Conservation (phyloP, 192 early-diverging fungal genomes). For the Entophlyctis luteolus region DNA sequence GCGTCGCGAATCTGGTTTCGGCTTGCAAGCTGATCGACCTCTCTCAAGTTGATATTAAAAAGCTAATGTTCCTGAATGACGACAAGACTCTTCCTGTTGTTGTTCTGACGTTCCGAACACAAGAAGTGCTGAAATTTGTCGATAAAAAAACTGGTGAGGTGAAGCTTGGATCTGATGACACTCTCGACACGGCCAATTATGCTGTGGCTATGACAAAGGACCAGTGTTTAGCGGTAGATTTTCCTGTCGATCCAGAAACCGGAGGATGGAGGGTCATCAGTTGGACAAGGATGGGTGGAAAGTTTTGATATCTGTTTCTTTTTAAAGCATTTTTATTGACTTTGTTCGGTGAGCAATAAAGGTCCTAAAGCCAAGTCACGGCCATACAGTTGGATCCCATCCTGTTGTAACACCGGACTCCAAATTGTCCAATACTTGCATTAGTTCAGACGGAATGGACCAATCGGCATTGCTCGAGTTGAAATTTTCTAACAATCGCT, state of each 20-base stretch:
- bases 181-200: constrained; percentile 83
- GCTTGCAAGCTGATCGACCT: constrained; percentile 94
- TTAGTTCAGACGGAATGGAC: constrained; percentile 50
- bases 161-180: constrained; percentile 74
- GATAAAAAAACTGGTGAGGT: constrained; percentile 78
- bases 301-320: too few relatives aligned
- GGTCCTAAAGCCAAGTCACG: too few relatives aligned
- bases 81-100: constrained; percentile 74
- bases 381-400: constrained; percentile 26
- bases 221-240: constrained; percentile 60
- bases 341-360: too few relatives aligned
- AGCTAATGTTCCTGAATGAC: constrained; percentile 88
- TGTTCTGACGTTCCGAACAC: constrained; percentile 83
- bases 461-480: constrained; percentile 61
- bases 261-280: constrained; percentile 91
- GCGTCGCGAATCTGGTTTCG: constrained; percentile 80
- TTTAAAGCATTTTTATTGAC: too few relatives aligned
- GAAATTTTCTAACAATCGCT: constrained; percentile 54
- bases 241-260: constrained; percentile 75
- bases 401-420: constrained; percentile 50
- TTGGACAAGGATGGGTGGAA: constrained; percentile 30
- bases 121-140: constrained; percentile 91
- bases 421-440: constrained; percentile 51
- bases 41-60: constrained; percentile 82
- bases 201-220: constrained; percentile 87